Conservation (phyloP, 768 basidiomycete genomes). For the Lanmaoa pseudosensibilis region DNA sequence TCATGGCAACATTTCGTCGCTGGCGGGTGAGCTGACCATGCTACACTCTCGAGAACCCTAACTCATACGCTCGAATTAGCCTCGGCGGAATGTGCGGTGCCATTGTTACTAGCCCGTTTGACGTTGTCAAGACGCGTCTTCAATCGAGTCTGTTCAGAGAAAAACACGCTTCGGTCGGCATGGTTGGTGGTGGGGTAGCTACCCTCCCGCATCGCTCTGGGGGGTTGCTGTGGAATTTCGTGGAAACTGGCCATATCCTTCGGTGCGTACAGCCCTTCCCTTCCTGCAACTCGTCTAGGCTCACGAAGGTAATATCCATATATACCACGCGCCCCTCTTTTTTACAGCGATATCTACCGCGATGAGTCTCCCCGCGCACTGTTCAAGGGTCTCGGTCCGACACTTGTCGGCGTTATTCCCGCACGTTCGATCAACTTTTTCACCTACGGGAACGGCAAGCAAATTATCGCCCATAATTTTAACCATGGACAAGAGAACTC, state of each 20-base stretch:
- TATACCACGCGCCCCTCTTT: not conserved
- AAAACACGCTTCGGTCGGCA: constrained; percentile 37
- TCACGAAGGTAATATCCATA: not conserved
- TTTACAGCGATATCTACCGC: constrained; percentile 77
- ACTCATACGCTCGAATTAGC: constrained; percentile 41
- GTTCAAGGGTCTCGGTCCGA: constrained; percentile 94
- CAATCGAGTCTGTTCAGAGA: constrained; percentile 83
- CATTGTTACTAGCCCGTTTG: constrained; percentile 94
- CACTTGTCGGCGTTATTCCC: constrained; percentile 91
- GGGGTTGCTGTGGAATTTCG: constrained; percentile 86
- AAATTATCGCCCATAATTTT: constrained; percentile 79
- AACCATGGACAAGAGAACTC: constrained; percentile 78
- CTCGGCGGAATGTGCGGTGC: constrained; percentile 98
- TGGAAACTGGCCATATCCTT: constrained; percentile 89
- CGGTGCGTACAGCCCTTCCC: constrained; percentile 46
- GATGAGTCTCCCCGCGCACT: constrained; percentile 87
- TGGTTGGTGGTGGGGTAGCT: constrained; percentile 34
- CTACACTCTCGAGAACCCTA: not conserved
- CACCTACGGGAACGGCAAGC: constrained; percentile 96
- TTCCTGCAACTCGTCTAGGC: not conserved
- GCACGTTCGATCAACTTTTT: constrained; percentile 98
- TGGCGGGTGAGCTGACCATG: constrained; percentile 65
- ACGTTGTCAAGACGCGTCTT: constrained; percentile 96
- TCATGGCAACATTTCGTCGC: constrained; percentile 85
- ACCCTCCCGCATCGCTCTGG: constrained; percentile 35